Conservation (phyloP, 1,284 basidiomycete species). For the Ceratobasidium sp. region DNA sequence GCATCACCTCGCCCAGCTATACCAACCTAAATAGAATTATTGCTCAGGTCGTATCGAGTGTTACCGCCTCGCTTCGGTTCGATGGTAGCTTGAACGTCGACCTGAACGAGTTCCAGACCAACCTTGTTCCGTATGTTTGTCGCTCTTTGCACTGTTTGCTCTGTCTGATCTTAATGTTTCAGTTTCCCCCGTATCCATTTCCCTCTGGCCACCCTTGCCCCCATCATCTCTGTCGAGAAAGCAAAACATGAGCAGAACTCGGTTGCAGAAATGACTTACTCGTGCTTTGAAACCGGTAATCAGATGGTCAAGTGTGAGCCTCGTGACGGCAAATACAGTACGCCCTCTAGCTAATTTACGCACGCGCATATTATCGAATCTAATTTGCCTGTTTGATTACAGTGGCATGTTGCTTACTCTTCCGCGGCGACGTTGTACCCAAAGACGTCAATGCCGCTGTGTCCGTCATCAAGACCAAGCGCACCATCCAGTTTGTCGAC, state of each 20-base stretch:
- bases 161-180: background rate
- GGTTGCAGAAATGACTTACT: constrained; percentile 98
- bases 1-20: constrained; percentile 90
- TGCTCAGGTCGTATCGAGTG: constrained; percentile 97
- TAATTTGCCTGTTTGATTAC: background rate
- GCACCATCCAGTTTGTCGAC: constrained; percentile 97
- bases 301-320: constrained; percentile 99
- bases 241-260: constrained; percentile 98
- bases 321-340: constrained; percentile 89
- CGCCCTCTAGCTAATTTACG: no score
- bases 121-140: constrained; percentile 93
- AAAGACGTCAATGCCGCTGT: constrained; percentile 97
- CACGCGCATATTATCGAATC: no score
- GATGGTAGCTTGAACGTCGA: constrained; percentile 99
- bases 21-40: constrained; percentile 97
- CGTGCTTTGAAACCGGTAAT: constrained; percentile 97
- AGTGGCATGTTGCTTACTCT: constrained; percentile 83
- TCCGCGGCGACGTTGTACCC: constrained; percentile 97
- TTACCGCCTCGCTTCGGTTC: constrained; percentile 97
- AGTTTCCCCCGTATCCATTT: constrained; percentile 99
- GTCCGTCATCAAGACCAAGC: constrained; percentile 95
- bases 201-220: constrained; percentile 96
- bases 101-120: constrained; percentile 99
- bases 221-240: constrained; percentile 87
- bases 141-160: constrained; percentile 61